Base-by-base conservation (phyloP, 1,139 yeast genomes). In the Candida sojae region DNA sequence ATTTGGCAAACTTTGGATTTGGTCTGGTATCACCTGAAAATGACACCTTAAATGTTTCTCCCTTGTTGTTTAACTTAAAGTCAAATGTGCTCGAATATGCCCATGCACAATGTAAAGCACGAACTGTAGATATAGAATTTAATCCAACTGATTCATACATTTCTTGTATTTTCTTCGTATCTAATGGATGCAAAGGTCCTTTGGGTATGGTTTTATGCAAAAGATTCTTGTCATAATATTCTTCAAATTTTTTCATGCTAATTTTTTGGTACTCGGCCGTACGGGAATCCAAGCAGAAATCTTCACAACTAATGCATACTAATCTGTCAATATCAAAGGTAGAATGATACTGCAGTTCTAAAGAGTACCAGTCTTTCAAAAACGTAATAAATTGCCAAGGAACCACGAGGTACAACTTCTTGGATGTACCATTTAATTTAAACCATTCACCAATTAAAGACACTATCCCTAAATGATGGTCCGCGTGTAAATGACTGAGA, bases 21-120 rank as follows among this genome's bases (percentile, higher is more conserved):
- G 99, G 99, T 58, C 98, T 80, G 0, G 98, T 90, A 61, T 93
- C 99, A 8, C 99, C 99, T 1, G 97, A 90, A 63, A 89, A 95
- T 0, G 97, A 86, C 1, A 92, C 74, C 56, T 81, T 86, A 70
- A 91, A 89, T 0, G 64, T 55, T 17, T 46, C 43, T 28, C 61
- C 63, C 2, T 48, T 53, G 4, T 53, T 54, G 29, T 56, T 58
- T 17, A 77, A 53, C 21, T 64, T 62, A 53, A 86, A 84, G 0
- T 75, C 67, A 11, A 92, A 70, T 1, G 86, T 68, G 23, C 83
- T 84, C 6, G 92, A 86, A 62, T 92, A 93, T 0, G 98, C 81
- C 82, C 86, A 84, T 25, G 82, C 82, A 63, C 98, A 92, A 63
- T 93, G 99, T 34, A 79, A 76, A 0, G 98, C 98, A 52, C 85